Evolutionary conservation across 352 stramenopile genomes (phyloP), one percentile per base, ranked within the genome.

Genomic region (Pythium sukuiense): DNA sequence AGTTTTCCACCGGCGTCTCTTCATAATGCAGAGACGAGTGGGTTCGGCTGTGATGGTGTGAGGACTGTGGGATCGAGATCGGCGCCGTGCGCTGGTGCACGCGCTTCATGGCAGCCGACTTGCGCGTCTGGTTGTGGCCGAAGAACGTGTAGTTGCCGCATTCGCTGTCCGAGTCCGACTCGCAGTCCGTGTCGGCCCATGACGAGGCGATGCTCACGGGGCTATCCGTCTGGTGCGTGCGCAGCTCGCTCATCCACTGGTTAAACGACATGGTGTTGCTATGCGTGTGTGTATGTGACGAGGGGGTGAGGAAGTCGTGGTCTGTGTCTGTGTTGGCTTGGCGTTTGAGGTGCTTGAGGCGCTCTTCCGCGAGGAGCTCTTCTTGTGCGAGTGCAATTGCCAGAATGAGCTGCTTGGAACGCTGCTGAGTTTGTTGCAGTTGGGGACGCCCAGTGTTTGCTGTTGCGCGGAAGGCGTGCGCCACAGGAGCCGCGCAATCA

Each of bases 151-250:
- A 69, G 45, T 48, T 41, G 52, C 48, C 63, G 33, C 45, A 61
- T 60, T 76, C 63, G 55, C 32, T 76, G 52, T 84, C 76, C 46
- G 69, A 82, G 63, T 89, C 79, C n/a, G 69, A 77, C 49, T 83
- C 72, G 46, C 67, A 74, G 60, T 79, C 72, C 29, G 81, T 90
- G 63, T 88, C 81, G 55, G 74, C 74, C 70, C 77, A 87, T 12
- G 81, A 88, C 12, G 79, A 87, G n/a, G 77, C 60, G 29, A 72
- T 37, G 59, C 79, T 85, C 20, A 50, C 30, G 32, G 65, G 65
- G 56, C 56, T 46, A 6, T 49, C 37, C 37, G 37, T 65, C 26
- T 77, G 65, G 26, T 80, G 54, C 30, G 45, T 48, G 33, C 70
- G 74, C 56, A 86, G 59, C 29, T 76, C 63, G 61, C 65, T 67